phyloP scores from a whole-genome alignment of 2,329 filamentous ascomycete species.

The Pyrenochaeta sp. region DNA sequence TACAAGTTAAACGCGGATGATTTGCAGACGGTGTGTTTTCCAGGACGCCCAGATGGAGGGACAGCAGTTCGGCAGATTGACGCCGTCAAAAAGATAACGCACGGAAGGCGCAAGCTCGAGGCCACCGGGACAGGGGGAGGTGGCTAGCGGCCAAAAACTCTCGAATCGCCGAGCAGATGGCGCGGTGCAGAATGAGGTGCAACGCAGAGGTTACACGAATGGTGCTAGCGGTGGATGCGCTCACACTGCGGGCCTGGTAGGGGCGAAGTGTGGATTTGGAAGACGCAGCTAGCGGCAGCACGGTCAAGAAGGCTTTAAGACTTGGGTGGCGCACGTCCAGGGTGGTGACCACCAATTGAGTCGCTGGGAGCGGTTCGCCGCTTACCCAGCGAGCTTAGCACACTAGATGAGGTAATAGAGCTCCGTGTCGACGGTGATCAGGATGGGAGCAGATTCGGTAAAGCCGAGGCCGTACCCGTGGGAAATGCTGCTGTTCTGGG shows the following conservation, averaged over 20 bases:
- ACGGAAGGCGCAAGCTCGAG: constrained; percentile 49
- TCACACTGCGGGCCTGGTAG: constrained; percentile 34
- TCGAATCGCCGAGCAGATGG: constrained; percentile 49
- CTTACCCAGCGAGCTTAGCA: constrained; percentile 44
- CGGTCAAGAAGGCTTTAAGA: constrained; percentile 36
- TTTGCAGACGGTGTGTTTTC: constrained; percentile 56
- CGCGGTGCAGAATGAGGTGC: constrained; percentile 42
- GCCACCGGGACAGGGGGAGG: constrained; percentile 37
- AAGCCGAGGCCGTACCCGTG: constrained; percentile 47
- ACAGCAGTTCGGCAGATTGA: constrained; percentile 52
- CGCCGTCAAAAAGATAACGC: constrained; percentile 51
- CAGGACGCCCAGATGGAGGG: constrained; percentile 46
- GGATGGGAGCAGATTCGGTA: constrained; percentile 36
- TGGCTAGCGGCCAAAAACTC: constrained; percentile 30
- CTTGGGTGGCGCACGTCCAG: constrained; percentile 47
- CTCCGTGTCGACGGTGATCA: constrained; percentile 32
- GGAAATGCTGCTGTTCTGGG: constrained; percentile 40
- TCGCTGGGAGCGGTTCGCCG: constrained; percentile 35
- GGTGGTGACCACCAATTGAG: constrained; percentile 47
- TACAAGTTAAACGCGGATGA: constrained; percentile 58
- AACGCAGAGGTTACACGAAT: constrained; percentile 49
- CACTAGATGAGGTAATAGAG: constrained; percentile 49
- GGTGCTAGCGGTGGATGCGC: constrained; percentile 45
- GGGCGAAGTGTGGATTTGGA: constrained; percentile 41
- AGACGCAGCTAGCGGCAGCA: constrained; percentile 44